Conservation (phyloP, 345 rosid species). For the Citrus maxima region DNA sequence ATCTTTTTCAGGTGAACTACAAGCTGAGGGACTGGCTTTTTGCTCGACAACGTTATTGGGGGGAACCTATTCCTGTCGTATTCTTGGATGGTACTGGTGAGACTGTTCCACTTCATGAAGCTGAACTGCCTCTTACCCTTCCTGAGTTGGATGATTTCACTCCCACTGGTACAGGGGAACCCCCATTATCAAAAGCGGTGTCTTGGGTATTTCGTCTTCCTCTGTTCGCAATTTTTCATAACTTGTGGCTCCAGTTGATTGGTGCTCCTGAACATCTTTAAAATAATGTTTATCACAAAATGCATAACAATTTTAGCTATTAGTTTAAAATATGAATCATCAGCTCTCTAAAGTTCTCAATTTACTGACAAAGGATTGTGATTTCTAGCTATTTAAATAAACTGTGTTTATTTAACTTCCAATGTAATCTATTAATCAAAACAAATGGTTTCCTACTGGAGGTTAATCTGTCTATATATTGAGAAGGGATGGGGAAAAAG, state of each 20-base stretch:
- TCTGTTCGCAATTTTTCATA: background rate
- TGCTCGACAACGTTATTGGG: conserved; percentile 99
- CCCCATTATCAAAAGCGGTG: conserved; percentile 79
- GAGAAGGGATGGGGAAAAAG: background rate
- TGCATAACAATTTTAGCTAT: background rate
- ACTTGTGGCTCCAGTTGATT: background rate
- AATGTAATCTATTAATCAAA: background rate
- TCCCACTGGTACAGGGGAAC: conserved; percentile 92
- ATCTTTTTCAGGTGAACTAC: conserved; percentile 65
- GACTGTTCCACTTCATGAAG: conserved; percentile 62
- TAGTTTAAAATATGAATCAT: background rate
- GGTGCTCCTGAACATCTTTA: background rate
- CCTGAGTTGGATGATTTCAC: conserved; percentile 94
- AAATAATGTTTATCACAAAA: background rate
- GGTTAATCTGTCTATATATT: background rate
- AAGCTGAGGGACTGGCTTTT: conserved; percentile 98
- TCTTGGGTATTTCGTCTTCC: conserved; percentile 59
- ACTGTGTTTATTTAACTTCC: background rate
- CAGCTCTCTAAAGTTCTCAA: background rate
- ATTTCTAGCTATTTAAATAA: background rate
- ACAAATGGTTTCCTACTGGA: background rate
- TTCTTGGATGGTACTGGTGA: conserved; percentile 67
- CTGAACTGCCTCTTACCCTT: conserved; percentile 75
- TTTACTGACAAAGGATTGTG: background rate
- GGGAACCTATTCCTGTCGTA: conserved; percentile 90